Evolutionary conservation across 495 filamentous ascomycete genomes (phyloP), one percentile per base, ranked within the genome.

Genomic region (Talaromyces thailandensis): DNA sequence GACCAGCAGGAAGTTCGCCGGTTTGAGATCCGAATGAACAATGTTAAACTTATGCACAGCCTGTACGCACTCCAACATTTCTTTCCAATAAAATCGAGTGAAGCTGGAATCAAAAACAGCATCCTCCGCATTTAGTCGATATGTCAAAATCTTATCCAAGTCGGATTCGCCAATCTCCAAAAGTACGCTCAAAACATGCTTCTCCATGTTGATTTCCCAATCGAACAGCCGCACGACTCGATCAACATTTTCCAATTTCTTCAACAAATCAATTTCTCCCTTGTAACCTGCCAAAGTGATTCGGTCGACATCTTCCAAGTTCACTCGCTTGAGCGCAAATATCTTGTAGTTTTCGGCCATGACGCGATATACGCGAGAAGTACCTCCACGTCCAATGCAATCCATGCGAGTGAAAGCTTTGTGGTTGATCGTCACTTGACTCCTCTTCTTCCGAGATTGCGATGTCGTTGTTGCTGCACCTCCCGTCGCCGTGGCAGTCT

Each of bases 111-210:
- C 94, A 62, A 98, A 88, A 28, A 76, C 77, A 35, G 90, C 84
- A 62, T 89, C 84, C 66, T 93, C 90, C 0, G 84, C 78, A 56
- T 89, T 87, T 32, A 88, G 75, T 29, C 88, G 84, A 37, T 86
- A 84, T 6, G 82, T 87, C 29, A 98, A 85, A 18, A 97, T 86
- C 59, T 89, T 91, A 66, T 92, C 89, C 68, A 98, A 81, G 68
- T 98, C 95, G n/a, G 92, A 85, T 73, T 98, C 94, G 63, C 94
- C 94, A 68, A 93, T 90, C 75, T 98, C 94, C 92, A 98, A 95
- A n/a, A 98, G 82, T 63, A 98, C 86, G 69, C 87, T 91, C 29
- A 98, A 82, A 45, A 84, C 85, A 65, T 94, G 86, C 68, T 96
- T 94, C 63, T 91, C 87, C 28, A 88, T 84, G 67, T 98, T 97